Conservation (phyloP, 164 flowering plant genomes). For the Tetrastigma voinierianum region DNA sequence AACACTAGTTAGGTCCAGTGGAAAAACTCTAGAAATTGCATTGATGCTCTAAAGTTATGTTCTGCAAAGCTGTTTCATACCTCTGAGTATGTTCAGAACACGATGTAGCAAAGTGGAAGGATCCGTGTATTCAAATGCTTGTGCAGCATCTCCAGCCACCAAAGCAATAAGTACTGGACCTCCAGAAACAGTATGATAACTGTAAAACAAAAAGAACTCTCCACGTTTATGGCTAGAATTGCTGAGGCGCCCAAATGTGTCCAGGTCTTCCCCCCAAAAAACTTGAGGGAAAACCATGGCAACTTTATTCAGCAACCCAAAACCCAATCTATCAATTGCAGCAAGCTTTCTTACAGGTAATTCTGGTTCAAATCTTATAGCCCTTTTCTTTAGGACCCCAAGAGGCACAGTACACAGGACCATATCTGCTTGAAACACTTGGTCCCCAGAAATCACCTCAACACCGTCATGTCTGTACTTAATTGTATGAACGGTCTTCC, state of each 20-base stretch:
- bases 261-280: constrained; percentile 94
- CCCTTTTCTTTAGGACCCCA: constrained; percentile 72
- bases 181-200: constrained; percentile 92
- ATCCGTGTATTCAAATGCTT: constrained; percentile 63
- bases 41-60: neutral
- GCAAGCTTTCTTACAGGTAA: constrained; percentile 73
- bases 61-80: constrained; percentile 30
- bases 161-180: constrained; percentile 82
- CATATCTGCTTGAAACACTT: constrained; percentile 78
- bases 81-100: constrained; percentile 72
- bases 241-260: constrained; percentile 83
- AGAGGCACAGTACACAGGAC: constrained; percentile 93
- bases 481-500: constrained; percentile 61
- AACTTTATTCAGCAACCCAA: constrained; percentile 90
- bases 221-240: constrained; percentile 57
- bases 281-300: constrained; percentile 88
- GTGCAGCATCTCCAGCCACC: constrained; percentile 96
- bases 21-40: neutral
- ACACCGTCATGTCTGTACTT: constrained; percentile 75
- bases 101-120: constrained; percentile 61
- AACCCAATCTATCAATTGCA: constrained; percentile 86
- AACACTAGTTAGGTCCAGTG: neutral
- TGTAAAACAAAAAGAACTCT: constrained; percentile 84
- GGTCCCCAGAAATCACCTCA: constrained; percentile 69
- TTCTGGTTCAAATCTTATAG: constrained; percentile 78